A percentile compares a stretch with the other conserved stretches of the same genome.
Conservation (phyloP, 495 filamentous ascomycete species). For the Haplographium delicatum region DNA sequence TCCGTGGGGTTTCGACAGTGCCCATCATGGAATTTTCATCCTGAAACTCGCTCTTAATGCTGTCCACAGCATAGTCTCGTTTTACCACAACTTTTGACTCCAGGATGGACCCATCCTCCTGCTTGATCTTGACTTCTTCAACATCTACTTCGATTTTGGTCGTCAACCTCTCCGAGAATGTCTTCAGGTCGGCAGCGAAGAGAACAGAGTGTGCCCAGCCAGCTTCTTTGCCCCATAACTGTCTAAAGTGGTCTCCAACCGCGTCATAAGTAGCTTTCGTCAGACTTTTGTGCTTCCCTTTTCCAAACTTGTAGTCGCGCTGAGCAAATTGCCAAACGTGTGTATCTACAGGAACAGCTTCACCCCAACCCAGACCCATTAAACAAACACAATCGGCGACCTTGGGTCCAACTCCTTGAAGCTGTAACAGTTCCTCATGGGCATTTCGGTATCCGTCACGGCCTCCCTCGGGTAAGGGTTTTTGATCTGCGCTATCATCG, state of each 20-base stretch:
- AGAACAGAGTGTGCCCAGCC: constrained; percentile 97
- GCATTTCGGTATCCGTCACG: constrained; percentile 61
- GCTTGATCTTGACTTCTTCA: constrained; percentile 29
- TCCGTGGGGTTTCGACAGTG: constrained; percentile 14
- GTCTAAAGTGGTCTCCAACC: constrained; percentile 83
- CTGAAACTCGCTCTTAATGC: constrained; percentile 14
- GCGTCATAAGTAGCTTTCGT: constrained; percentile 86
- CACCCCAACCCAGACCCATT: constrained; percentile 96
- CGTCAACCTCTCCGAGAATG: constrained; percentile 66
- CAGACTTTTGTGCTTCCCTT: constrained; percentile 75
- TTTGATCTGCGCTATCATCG: constrained; percentile 33
- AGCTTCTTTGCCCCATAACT: constrained; percentile 87
- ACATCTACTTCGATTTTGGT: constrained; percentile 47
- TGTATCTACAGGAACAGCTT: constrained; percentile 92
- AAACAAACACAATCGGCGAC: constrained; percentile 95
- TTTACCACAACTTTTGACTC: constrained; percentile 19
- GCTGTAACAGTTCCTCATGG: constrained; percentile 69
- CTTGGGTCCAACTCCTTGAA: constrained; percentile 91
- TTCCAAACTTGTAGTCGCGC: constrained; percentile 89
- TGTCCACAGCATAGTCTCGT: constrained; percentile 15
- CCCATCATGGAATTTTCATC: constrained; percentile 23
- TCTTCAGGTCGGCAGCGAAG: constrained; percentile 88
- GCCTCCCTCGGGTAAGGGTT: constrained; percentile 55
- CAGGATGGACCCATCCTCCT: constrained; percentile 20
- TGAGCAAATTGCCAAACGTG: constrained; percentile 99